phyloP scores from a whole-genome alignment of 1,284 basidiomycete species.

The Microbotryum lychnidis-dioicae region DNA sequence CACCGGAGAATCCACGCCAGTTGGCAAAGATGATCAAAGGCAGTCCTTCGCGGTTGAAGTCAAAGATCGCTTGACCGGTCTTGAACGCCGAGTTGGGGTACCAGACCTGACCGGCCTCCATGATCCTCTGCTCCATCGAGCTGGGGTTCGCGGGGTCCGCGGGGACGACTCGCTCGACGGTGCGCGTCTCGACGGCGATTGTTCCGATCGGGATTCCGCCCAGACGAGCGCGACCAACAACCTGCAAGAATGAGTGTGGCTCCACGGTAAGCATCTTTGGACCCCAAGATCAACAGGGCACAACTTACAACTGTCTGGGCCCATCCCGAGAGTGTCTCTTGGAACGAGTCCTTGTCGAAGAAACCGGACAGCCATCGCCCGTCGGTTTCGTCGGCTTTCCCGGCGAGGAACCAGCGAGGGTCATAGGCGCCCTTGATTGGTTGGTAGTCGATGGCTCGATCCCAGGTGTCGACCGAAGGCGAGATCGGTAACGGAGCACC shows the following conservation, averaged over 20 bases:
- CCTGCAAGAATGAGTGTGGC: slow-evolving; percentile 11
- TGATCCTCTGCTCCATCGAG: slow-evolving; percentile 94
- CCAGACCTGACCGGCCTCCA: slow-evolving; percentile 99
- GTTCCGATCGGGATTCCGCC: slow-evolving; percentile 96
- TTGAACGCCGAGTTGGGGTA: slow-evolving; percentile 99
- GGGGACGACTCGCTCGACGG: slow-evolving; percentile 91
- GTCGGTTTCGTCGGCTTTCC: slow-evolving; percentile 73
- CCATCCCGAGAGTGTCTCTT: slow-evolving; percentile 92
- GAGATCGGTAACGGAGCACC: slow-evolving; percentile 66
- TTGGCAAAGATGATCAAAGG: slow-evolving; percentile 99
- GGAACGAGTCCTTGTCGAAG: slow-evolving; percentile 95
- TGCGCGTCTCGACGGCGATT: slow-evolving; percentile 96
- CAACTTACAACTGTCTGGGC: slow-evolving; percentile 78
- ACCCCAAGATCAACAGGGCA: not conserved
- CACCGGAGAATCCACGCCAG: slow-evolving; percentile 99
- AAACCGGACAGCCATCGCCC: slow-evolving; percentile 74
- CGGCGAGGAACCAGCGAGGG: slow-evolving; percentile 94
- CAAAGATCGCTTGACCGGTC: slow-evolving; percentile 98
- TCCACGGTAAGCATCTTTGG: not conserved
- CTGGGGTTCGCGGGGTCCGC: slow-evolving; percentile 98
- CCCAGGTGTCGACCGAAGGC: slow-evolving; percentile 71
- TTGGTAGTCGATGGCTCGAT: slow-evolving; percentile 80
- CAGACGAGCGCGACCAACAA: slow-evolving; percentile 88
- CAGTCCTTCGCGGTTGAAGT: slow-evolving; percentile 93
- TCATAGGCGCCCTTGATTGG: slow-evolving; percentile 95